phyloP scores from a whole-genome alignment of 257 asterid species.

The Solanum arcanum region DNA sequence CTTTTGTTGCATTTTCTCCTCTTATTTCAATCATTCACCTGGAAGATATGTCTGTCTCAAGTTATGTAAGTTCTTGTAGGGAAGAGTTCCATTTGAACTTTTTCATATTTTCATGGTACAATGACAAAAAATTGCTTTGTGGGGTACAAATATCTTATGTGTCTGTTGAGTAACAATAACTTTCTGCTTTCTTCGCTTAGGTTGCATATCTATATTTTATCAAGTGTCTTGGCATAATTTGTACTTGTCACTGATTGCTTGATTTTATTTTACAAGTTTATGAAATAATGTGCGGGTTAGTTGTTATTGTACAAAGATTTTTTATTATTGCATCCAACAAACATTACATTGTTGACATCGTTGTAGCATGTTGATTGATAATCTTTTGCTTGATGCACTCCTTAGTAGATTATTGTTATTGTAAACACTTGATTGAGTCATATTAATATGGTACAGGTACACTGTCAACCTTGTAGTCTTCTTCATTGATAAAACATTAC shows the following conservation, averaged over 20 bases:
- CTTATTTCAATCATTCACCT: not conserved
- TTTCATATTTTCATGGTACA: not conserved
- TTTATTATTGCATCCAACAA: slow-evolving; percentile 90
- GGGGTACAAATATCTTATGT: not conserved
- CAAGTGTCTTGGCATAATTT: not conserved
- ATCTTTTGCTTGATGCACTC: not conserved
- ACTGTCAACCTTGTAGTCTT: slow-evolving; percentile 89
- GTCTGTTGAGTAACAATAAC: not conserved
- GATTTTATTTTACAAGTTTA: slow-evolving; percentile 35
- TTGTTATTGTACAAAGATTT: slow-evolving; percentile 64
- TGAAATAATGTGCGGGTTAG: slow-evolving; percentile 82
- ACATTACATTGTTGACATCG: slow-evolving; percentile 88
- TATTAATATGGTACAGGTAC: slow-evolving; percentile 41
- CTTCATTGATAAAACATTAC: slow-evolving; percentile 78
- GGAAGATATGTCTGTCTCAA: not conserved
- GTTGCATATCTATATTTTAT: not conserved
- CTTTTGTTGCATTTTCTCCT: not conserved
- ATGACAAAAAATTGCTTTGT: not conserved
- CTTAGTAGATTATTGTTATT: not conserved
- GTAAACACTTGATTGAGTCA: not conserved
- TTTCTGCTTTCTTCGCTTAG: not conserved
- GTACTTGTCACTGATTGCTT: not conserved
- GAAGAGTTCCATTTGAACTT: not conserved
- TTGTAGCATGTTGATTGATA: slow-evolving; percentile 77
- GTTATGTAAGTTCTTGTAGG: not conserved